Evolutionary conservation across 1,284 basidiomycete species (phyloP), one percentile per base, ranked within the genome.

Genomic region (Sparassis latifolia): DNA sequence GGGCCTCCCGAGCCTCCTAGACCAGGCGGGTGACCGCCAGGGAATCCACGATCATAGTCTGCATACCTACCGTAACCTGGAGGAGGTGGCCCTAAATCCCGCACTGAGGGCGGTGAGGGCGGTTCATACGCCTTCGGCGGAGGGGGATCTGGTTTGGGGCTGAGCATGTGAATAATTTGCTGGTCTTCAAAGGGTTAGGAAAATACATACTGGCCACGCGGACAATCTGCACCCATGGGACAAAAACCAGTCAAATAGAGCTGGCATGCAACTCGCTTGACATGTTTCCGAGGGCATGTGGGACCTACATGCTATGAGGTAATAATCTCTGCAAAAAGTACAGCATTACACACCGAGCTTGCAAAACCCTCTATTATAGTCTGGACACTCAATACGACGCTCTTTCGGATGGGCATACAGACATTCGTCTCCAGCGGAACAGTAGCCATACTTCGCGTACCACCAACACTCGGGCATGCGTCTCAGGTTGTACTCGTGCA

Each of bases 391-490:
- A 30, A 94, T 86, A 61, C 86, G 85, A 54, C 90, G 80, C 64
- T 96, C 92, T 61, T 92, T 94, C n/a, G 95, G 92, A 70, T 99
- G 97, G 29, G 92, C 89, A 67, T 99, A 99, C 58, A 99, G 77
- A 68, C 97, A 99, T 70, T 99, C 97, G 62, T 98, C 97, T 47
- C 96, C 97, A 45, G 93, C 89, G 50, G 93, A 93, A 71, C 97
- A 99, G 70, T 96, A 99, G 3, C 97, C 97, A 65, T 94, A 96
- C 68, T 97, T 97, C 52, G 92, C 92, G 67, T 86, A 99, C 92
- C 95, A 98, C 81, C 95, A 92, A 67, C 97, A 99, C 67, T 97
- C 92, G n/a, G 97, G 97, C 92, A 99, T 99, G 52, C 92, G 88
- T 58, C 96, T 77, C 53, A 99, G 78, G 67, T 99, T 97, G 74